Base-by-base conservation (phyloP, 192 early-diverging fungal species). In the Gryganskiella cystojenkinii region DNA sequence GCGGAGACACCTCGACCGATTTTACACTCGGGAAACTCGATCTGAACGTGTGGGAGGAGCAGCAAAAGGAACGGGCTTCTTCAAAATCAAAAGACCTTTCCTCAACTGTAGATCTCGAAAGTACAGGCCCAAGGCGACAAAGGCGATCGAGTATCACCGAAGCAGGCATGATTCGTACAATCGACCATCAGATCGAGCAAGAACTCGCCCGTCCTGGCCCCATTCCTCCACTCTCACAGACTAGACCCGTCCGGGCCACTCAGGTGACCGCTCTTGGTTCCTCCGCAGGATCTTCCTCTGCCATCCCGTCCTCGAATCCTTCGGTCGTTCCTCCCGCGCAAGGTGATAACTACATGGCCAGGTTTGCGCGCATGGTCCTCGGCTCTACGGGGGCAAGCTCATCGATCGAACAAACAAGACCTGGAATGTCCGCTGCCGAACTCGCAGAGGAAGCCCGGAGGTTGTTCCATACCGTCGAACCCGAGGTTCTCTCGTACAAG, bases 21-120 rank as follows among this genome's bases (percentile, higher is more conserved):
- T 47, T 17, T 8, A 57, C 74, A 0, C 49, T 69, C 8, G 74
- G 66, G 35, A 33, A 27, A 3, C 47, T 78, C 8, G 66, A 69
- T 45, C 44, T 78, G 2, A 78, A 68, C 19, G n/a, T 69, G 0
- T 78, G 74, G 74, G 74, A 78, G 15, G n/a, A 69, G 20, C 74
- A 78, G n/a, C 40, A 22, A 14, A 10, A 52, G 11, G 13, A 40
- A 10, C 0, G 24, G 13, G 24, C 20, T 13, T n/a, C 24, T 17
- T 28, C 55, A 17, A 4, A 28, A 17, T 10, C 57, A 4, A 31
- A 30, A 56, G 8, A 53, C 13, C 3, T 0, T 25, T 4, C 37
- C 3, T 30, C 53, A 40, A 44, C 37, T 30, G 10, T 52, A 9
- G 27, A 11, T 34, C 44, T 7, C 60, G 13, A 17, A 2, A 8